phyloP scores from a whole-genome alignment of 257 asterid genomes.

The Gentiana dahurica region DNA sequence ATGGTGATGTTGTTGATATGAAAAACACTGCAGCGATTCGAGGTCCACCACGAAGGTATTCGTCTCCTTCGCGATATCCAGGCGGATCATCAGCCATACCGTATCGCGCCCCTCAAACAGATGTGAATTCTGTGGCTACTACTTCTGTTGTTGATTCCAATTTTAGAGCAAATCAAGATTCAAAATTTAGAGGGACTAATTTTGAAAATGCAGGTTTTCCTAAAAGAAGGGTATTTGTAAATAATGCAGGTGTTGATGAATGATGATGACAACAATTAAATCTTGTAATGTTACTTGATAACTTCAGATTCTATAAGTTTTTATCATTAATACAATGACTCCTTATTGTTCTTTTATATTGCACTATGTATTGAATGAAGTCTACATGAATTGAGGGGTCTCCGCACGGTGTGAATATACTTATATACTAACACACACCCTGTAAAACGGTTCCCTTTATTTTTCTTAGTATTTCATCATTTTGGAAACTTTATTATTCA shows the following conservation, averaged over 20 bases:
- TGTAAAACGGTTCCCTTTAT: too few species aligned
- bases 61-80: slow-evolving; percentile 56
- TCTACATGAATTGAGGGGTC: too few species aligned
- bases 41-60: slow-evolving; percentile 59
- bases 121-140: slow-evolving; percentile 40
- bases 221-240: slow-evolving; percentile 52
- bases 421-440: too few species aligned
- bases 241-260: slow-evolving; percentile 52
- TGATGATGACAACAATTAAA: slow-evolving; percentile 45
- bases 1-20: slow-evolving; percentile 50
- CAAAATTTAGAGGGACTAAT: slow-evolving; percentile 61
- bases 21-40: slow-evolving; percentile 49
- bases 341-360: too few species aligned
- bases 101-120: slow-evolving; percentile 36
- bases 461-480: too few species aligned
- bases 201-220: slow-evolving; percentile 43
- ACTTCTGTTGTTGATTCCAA: slow-evolving; percentile 40
- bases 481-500: too few species aligned
- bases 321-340: too few species aligned
- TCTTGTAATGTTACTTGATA: background rate
- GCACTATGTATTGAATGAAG: too few species aligned
- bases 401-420: too few species aligned
- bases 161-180: slow-evolving; percentile 41
- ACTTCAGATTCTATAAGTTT: too few species aligned
- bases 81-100: slow-evolving; percentile 34